Base-by-base conservation (phyloP, 2,329 filamentous ascomycete species). In the Harringtonia aguacate region DNA sequence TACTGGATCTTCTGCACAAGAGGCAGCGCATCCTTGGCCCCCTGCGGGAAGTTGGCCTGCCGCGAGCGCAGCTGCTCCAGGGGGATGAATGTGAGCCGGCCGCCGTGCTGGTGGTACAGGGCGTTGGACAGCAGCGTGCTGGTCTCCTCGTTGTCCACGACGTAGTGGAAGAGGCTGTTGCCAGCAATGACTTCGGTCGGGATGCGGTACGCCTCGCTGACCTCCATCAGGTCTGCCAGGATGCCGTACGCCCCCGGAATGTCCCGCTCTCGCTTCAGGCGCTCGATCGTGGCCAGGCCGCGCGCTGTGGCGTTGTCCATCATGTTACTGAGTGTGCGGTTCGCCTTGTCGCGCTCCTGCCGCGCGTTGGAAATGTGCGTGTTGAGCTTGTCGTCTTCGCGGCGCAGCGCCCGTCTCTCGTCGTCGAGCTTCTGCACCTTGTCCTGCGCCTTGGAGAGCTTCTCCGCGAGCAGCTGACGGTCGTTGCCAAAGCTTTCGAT, bases 121-220 rank as follows among this genome's bases (percentile, higher is more conserved):
- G 80, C 75, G 52, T 90, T 84, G 36, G 92, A 79, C 29, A 95
- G 76, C 52, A 79, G 77, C 1, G 86, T 87, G 1, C 89, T 88
- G 0, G 89, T 95, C 34, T 84, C 79, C 48, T 94, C 87, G 40
- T 84, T 90, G 60, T 98, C 90, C 36, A 97, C 90, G 12, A 98
- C 81, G 52, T 95, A 95, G 62, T 98, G 87, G 65, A 98, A 98
- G 9, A 98, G 72, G 59, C 87, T 94, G 50, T 81, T 82, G 17
- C 92, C 92, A 3, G 90, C 92, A 41, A 89, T 92, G 54, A 94
- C 87, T 63, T 98, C 92, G 10, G 94, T 84, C 2, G 92, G 87
- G 12, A 89, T 79, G 48, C 88, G 80, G 63, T 95, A 97, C 43
- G 79, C 76, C 43, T 95, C 87, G 46, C 73, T 78, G 39, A 95